These are phyloP conservation scores for Metschnikowia aberdeeniae DNA, from an alignment of 805 yeast genomes.

Conservation along the genomic window DNA sequence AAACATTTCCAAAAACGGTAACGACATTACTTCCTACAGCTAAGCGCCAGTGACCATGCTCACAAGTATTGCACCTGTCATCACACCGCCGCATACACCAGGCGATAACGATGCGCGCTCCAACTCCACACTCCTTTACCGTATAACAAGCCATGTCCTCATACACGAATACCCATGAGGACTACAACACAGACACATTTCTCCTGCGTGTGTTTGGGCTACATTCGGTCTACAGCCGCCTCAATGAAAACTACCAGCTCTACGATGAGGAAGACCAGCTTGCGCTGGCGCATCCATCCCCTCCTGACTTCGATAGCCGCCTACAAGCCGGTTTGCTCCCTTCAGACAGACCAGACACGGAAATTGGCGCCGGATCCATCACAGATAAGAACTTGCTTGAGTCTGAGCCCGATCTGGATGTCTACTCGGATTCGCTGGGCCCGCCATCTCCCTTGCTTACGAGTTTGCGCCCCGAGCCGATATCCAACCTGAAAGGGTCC, in stretches of 20 bases:
- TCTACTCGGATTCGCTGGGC: conserved; percentile 21
- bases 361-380: background rate
- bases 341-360: background rate
- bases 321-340: background rate
- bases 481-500: background rate
- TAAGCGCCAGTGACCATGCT: no score
- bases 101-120: conserved; percentile 5
- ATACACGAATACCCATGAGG: background rate
- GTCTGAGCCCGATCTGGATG: conserved; percentile 34
- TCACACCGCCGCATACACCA: conserved; percentile 1
- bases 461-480: background rate
- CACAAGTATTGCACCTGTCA: no score
- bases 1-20: no score
- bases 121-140: background rate
- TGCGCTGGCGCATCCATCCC: background rate
- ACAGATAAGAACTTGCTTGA: conserved; percentile 22
- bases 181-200: conserved; percentile 45
- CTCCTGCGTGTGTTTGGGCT: conserved; percentile 62
- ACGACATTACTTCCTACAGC: no score
- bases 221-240: conserved; percentile 40
- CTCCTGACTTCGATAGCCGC: background rate
- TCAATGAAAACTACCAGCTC: conserved; percentile 36
- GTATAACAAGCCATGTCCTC: conserved; percentile 1
- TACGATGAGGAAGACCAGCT: conserved; percentile 30
- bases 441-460: conserved; percentile 17